These are phyloP conservation scores for Blastocystis sp. DNA, from an alignment of 352 stramenopile genomes.

Conservation along the genomic window DNA sequence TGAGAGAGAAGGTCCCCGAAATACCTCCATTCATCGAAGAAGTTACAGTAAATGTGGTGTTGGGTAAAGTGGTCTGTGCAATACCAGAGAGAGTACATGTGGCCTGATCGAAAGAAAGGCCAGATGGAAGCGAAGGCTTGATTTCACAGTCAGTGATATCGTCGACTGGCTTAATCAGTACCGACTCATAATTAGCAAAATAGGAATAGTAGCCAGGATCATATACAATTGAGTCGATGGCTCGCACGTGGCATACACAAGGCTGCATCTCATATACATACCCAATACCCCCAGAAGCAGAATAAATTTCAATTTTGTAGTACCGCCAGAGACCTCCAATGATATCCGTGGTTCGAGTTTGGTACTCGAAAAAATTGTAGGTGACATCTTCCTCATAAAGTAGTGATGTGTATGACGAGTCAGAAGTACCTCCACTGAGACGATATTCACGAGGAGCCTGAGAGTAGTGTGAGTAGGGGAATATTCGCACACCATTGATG, in stretches of 20 bases:
- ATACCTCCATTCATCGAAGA: background rate
- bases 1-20: background rate
- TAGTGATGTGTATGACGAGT: background rate
- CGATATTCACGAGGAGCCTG: background rate
- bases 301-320: background rate
- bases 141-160: background rate
- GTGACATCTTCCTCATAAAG: background rate
- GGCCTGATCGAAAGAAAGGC: background rate
- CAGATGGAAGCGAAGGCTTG: background rate
- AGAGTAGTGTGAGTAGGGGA: background rate
- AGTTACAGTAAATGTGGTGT: background rate
- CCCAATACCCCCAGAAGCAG: background rate
- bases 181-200: background rate
- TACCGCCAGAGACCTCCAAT: background rate
- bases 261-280: slow-evolving; percentile 40
- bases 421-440: background rate
- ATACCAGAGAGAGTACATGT: background rate
- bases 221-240: background rate
- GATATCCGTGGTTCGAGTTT: background rate
- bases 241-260: background rate
- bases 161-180: background rate
- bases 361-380: background rate
- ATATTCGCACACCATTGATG: background rate
- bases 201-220: background rate
- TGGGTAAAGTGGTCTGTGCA: background rate